Evolutionary conservation across 2,329 filamentous ascomycete species (phyloP).

Genomic region (Chrysosphaeria jannelii): DNA sequence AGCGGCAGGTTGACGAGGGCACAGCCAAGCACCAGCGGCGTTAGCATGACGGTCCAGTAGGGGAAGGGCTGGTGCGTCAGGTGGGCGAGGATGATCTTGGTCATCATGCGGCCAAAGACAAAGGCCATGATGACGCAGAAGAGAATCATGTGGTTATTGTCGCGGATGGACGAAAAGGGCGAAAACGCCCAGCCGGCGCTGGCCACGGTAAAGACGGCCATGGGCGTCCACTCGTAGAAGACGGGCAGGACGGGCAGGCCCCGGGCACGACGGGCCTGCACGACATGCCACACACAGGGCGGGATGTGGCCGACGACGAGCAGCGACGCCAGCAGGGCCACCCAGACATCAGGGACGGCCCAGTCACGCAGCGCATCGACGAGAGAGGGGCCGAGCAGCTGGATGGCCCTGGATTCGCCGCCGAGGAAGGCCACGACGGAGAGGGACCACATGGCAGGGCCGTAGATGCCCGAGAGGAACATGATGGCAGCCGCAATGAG

Average conservation of each 20-base stretch:
- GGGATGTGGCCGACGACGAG: constrained; percentile 52
- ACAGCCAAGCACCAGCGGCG: constrained; percentile 62
- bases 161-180: constrained; percentile 53
- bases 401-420: constrained; percentile 8
- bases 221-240: constrained; percentile 82
- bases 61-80: constrained; percentile 82
- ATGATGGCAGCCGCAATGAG: constrained; percentile 70
- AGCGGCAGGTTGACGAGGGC: constrained; percentile 42
- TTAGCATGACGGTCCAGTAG: constrained; percentile 81
- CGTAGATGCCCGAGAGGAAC: constrained; percentile 62
- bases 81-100: constrained; percentile 94
- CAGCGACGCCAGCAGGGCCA: constrained; percentile 33
- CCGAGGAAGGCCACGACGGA: constrained; percentile 43
- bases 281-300: constrained; percentile 68
- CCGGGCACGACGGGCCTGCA: constrained; percentile 38
- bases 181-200: constrained; percentile 70
- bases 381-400: constrained; percentile 15
- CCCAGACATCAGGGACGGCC: constrained; percentile 71
- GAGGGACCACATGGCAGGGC: constrained; percentile 60
- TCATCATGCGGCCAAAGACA: constrained; percentile 92
- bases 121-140: constrained; percentile 90
- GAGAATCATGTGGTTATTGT: constrained; percentile 64
- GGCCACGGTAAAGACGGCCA: constrained; percentile 47
- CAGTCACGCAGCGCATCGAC: constrained; percentile 32
- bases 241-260: constrained; percentile 50